Evolutionary conservation across 1,284 basidiomycete species (phyloP), one percentile per base, ranked within the genome.

Genomic region (Afroboletus lepidellus): DNA sequence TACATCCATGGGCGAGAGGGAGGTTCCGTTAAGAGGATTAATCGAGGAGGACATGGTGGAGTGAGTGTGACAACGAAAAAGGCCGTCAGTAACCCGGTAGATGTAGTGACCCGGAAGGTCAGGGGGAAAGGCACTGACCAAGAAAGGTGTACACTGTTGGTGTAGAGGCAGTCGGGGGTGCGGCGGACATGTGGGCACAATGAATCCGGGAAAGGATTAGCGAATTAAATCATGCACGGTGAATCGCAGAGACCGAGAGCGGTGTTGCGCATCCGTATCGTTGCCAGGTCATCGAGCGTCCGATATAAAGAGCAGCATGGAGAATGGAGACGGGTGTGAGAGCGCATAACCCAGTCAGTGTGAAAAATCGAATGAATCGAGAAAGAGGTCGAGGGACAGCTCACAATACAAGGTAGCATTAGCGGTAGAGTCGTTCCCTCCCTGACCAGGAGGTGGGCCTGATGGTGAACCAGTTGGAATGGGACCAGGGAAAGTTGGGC

Each of bases 111-210:
- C n/a, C n/a, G n/a, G 23, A 24, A 15, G 39, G 41, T 37, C 11
- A 13, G 24, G 38, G 32, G 23, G 23, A 4, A 7, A 48, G 38
- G 32, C n/a, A 42, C 68, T 46, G 50, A 70, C 65, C 65, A 9
- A 67, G 65, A 54, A 67, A 67, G 34, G 65, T 67, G 52, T 67
- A 67, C 11, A 67, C 65, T 67, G 59, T 50, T 12, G 47, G 30
- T 0, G 55, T 46, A 2, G 57, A 49, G 20, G 49, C 8, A 11
- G 23, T 13, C 13, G 25, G 44, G 34, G 8, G 46, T 5, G 51
- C 25, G 32, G 55, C n/a, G 15, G 54, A 21, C 56, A 61, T 58
- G 53, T 38, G 52, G 27, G 16, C 12, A 45, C 41, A 46, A 47
- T 11, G 49, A 32, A 25, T 16, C 8, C 27, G 25, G 23, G 13